Base-by-base conservation (phyloP, 2,329 filamentous ascomycete genomes). In the Aspergillus sojae region DNA sequence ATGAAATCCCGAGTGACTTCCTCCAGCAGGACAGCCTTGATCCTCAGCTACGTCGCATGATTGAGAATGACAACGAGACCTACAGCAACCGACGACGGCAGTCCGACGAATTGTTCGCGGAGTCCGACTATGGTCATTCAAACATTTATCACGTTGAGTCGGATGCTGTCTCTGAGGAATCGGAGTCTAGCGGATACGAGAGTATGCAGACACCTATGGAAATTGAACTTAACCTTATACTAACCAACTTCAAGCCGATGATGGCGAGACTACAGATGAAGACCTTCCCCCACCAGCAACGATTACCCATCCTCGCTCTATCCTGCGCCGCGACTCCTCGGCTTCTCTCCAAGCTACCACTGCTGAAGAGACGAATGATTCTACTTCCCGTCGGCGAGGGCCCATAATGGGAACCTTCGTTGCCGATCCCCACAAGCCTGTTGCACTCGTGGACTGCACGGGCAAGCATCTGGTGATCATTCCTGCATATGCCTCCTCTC, bases 1-100 rank as follows among this genome's bases (percentile, higher is more conserved):
- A 88, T 66, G 86, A 93, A 67, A 92, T 92, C 65, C 90, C 91
- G 1, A 88, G 93, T 73, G 88, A 94, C 63, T 94, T 94, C 75
- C 83, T 94, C 62, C 88, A 91, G 57, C 90, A 93, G 77, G 90
- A 88, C 72, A 84, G 86, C 19, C 82, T 94, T 5, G 91, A 93
- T 70, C 89, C 90, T 6, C 84, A 85, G 58, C 88, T 94, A 72
- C 89, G 90, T 67, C 86, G 87, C 48, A 88, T 92, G 78, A 90
- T 94, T 67, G 90, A 93, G 73, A 84, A 86, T 66, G 88, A 92
- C 67, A 80, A 81, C 50, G 73, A 78, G n/a, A 66, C 66, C 7
- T 63, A 68, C 32, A 67, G 67, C 48, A 68, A 63, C 48, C 70
- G 72, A 30, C 75, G 73, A 43, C 74, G 73, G 21, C 74, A 75